Evolutionary conservation across 306 rosid species (phyloP).

Genomic region (Trifolium dubium): DNA sequence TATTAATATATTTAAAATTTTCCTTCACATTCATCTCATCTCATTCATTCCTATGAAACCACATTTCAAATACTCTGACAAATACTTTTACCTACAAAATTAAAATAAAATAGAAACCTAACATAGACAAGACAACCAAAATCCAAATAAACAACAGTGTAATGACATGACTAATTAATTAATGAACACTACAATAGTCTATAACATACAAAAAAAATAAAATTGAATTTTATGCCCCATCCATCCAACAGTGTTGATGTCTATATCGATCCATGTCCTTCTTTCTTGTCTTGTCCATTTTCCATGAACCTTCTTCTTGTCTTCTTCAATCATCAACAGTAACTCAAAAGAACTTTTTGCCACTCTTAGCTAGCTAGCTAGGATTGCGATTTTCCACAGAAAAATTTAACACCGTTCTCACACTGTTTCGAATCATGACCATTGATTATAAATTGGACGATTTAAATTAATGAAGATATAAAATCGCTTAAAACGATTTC

Average conservation of each 20-base stretch:
- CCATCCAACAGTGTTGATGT: conserved; percentile 12
- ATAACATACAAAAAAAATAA: background rate
- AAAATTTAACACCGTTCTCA: too few species aligned
- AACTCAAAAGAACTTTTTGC: background rate
- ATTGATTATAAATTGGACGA: too few species aligned
- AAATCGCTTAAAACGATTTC: too few species aligned
- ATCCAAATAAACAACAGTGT: background rate
- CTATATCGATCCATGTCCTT: conserved; percentile 26
- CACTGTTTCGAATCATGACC: too few species aligned
- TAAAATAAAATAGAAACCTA: background rate
- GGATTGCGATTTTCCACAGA: too few species aligned
- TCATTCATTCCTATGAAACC: conserved; percentile 47
- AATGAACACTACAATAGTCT: conserved; percentile 3
- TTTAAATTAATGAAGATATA: too few species aligned
- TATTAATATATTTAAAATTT: too few species aligned
- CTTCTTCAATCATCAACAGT: background rate
- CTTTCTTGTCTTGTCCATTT: conserved; percentile 28
- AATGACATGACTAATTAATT: conserved; percentile 22
- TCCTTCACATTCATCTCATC: background rate
- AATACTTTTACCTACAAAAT: conserved; percentile 41
- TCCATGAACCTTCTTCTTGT: conserved; percentile 3
- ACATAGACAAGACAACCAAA: conserved; percentile 35
- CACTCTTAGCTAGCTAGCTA: background rate
- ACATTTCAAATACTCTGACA: conserved; percentile 53
- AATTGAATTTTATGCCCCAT: background rate